A percentile compares a stretch with the other conserved stretches of the same genome.
Evolutionary conservation across 2,329 filamentous ascomycete genomes (phyloP).

Genomic region (Orbilia quercus): DNA sequence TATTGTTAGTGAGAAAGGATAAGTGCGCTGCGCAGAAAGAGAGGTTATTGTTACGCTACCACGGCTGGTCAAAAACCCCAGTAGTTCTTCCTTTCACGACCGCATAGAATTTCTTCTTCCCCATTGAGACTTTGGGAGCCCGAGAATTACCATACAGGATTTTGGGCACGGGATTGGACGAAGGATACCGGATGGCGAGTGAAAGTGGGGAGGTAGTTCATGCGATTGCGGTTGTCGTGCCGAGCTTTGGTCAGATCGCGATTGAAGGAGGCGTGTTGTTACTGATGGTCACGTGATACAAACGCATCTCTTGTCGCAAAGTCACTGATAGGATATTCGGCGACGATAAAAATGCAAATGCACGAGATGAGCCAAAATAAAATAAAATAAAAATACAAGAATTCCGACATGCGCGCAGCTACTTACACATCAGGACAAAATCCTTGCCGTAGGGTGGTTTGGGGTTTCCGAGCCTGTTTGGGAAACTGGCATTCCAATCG

Average conservation of each 20-base stretch:
- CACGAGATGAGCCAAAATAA: neutral
- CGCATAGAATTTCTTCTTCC: constrained; percentile 41
- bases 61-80: constrained; percentile 37
- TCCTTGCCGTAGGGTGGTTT: neutral
- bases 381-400: neutral
- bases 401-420: constrained; percentile 6
- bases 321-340: neutral
- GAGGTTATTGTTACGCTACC: constrained; percentile 13
- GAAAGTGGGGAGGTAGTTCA: no score
- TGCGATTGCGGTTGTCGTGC: no score
- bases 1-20: neutral
- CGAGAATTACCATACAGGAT: constrained; percentile 15
- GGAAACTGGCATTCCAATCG: neutral
- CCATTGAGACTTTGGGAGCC: constrained; percentile 6
- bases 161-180: neutral
- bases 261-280: no score
- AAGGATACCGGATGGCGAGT: no score
- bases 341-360: neutral
- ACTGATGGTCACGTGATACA: neutral
- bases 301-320: neutral
- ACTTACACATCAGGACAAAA: neutral
- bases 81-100: constrained; percentile 30
- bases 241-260: no score
- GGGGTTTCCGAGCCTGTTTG: constrained; percentile 7
- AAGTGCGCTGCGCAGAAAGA: neutral